Evolutionary conservation across 768 basidiomycete species (phyloP).

Genomic region (Leucosporidium creatinivorum): DNA sequence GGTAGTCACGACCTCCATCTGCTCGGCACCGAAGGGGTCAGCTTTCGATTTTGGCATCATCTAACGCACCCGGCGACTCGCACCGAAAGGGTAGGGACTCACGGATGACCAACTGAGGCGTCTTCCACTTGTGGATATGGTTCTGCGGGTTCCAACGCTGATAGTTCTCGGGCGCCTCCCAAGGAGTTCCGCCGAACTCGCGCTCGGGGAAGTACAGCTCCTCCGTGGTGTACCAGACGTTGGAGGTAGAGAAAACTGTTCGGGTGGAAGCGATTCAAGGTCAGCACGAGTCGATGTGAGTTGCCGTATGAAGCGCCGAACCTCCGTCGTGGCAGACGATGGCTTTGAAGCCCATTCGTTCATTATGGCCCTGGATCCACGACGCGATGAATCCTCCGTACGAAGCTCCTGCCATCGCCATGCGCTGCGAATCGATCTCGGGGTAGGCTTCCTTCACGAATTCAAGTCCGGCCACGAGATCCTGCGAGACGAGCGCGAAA

Average conservation of each 20-base stretch:
- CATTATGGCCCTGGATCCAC: conserved; percentile 69
- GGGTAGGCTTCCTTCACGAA: conserved; percentile 39
- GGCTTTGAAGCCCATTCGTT: conserved; percentile 80
- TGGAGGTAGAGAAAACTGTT: conserved; percentile 66
- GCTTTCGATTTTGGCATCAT: no score
- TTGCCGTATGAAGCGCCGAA: conserved; percentile 19
- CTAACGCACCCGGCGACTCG: no score
- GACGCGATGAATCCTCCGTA: conserved; percentile 41
- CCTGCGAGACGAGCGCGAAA: conserved; percentile 54
- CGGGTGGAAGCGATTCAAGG: neutral
- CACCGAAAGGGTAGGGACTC: neutral
- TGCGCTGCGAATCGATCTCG: conserved; percentile 43
- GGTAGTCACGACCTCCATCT: conserved; percentile 35
- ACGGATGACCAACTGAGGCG: conserved; percentile 37
- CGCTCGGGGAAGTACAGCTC: conserved; percentile 39
- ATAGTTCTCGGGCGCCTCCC: conserved; percentile 33
- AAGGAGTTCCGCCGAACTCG: conserved; percentile 35
- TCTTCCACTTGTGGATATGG: conserved; percentile 33
- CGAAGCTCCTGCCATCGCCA: conserved; percentile 51
- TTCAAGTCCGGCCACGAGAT: conserved; percentile 42
- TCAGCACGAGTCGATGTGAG: neutral
- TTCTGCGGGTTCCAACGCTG: conserved; percentile 28
- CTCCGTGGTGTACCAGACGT: conserved; percentile 51
- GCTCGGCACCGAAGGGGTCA: neutral
- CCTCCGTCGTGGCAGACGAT: conserved; percentile 82